Evolutionary conservation across 108 stramenopile species (phyloP), one percentile per base, ranked within the genome.

Genomic region (Cyclotella cryptica): DNA sequence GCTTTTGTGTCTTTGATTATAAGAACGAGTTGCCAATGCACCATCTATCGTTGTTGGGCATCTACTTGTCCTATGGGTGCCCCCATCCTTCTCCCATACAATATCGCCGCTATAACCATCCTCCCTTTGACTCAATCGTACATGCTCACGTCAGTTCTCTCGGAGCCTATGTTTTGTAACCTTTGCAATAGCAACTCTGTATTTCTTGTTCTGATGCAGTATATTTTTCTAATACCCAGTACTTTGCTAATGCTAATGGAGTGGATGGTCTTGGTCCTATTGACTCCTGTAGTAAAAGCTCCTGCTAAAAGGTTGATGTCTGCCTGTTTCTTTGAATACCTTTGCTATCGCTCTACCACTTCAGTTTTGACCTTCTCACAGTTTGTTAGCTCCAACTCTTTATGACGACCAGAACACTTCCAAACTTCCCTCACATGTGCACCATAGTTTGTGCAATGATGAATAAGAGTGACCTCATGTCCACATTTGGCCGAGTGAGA

Each of bases 1-100:
- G 18, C 53, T n/a, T n/a, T n/a, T 54, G 53, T 54, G 53, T 54
- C 53, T 54, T 13, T 54, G 53, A 54, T 54, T 54, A 19, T 54
- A 54, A 54, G 18, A 10, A 7, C 53, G 10, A 7, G 53, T 54
- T 18, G 14, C 10, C 19, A 7, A 10, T n/a, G 53, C 53, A 18
- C 53, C 53, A 54, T 54, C 53, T 7, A 18, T 10, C 6, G 14
- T 19, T 54, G 18, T n/a, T 54, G 18, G 53, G 7, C 53, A 13
- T 18, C 14, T n/a, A 54, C 53, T 54, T 7, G 53, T 54, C 10
- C 14, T 18, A 54, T 54, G 53, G 6, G 14, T 10, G 18, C 14
- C 53, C 14, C 53, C 53, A 19, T 54, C 18, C 14, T n/a, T 54
- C 14, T 54, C 53, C 53, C 53, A 54, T 54, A 18, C 53, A 54